Conservation (phyloP, 192 early-diverging fungal species). For the Linnemannia exigua region DNA sequence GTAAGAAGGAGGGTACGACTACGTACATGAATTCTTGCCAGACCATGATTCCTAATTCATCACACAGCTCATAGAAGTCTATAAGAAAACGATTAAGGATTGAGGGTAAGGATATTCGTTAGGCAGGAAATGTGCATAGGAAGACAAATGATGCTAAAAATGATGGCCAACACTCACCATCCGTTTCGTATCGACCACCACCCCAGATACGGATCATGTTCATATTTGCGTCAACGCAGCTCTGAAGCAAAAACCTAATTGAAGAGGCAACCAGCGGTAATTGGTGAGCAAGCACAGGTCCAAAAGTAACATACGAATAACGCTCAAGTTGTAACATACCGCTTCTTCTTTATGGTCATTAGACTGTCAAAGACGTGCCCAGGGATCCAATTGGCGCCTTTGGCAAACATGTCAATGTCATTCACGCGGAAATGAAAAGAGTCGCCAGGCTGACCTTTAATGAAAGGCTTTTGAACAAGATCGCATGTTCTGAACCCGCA, state of each 20-base stretch:
- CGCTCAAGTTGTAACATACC: neutral
- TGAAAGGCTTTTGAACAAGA: constrained; percentile 53
- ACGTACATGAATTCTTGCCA: constrained; percentile 74
- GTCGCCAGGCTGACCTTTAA: constrained; percentile 23
- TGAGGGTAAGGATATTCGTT: too few species aligned
- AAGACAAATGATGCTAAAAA: neutral
- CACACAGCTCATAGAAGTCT: constrained; percentile 66
- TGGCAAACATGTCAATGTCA: constrained; percentile 57
- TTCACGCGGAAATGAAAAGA: constrained; percentile 68
- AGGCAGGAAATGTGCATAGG: neutral
- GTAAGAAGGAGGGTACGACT: neutral
- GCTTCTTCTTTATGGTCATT: constrained; percentile 34
- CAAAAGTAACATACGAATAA: too few species aligned
- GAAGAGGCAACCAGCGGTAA: neutral
- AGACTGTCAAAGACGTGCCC: constrained; percentile 63
- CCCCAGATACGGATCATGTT: constrained; percentile 77
- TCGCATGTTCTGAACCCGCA: constrained; percentile 52
- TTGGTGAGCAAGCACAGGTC: neutral
- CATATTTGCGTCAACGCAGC: constrained; percentile 61
- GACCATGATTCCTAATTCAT: constrained; percentile 69
- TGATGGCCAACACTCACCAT: constrained; percentile 10
- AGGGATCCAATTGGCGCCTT: constrained; percentile 74
- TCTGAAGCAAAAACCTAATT: constrained; percentile 38
- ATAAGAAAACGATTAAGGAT: neutral
- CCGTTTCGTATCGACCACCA: constrained; percentile 60